Conservation (phyloP, 1,284 basidiomycete genomes). For the Golubevia sp. region DNA sequence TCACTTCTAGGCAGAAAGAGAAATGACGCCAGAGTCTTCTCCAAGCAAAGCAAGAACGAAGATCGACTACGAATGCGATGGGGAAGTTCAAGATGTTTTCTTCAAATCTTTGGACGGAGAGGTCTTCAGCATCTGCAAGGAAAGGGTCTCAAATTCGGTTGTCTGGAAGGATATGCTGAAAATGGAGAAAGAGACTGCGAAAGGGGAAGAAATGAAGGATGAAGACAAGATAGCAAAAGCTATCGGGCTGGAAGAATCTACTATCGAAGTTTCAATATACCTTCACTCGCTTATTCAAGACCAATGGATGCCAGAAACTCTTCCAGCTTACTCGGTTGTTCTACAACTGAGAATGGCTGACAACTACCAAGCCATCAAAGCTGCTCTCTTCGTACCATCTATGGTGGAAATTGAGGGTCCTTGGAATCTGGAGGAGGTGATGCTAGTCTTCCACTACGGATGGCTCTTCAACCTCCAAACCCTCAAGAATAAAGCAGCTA, state of each 20-base stretch:
- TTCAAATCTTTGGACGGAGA: neutral
- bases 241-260: neutral
- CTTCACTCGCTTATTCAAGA: neutral
- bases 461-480: neutral
- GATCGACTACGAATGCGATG: neutral
- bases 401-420: neutral
- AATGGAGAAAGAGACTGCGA: neutral
- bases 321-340: neutral
- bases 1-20: too few species aligned
- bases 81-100: neutral
- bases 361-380: neutral
- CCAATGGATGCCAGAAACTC: neutral
- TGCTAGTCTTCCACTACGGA: neutral
- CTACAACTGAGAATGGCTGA: neutral
- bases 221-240: neutral
- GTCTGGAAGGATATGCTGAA: neutral
- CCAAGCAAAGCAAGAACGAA: too few species aligned
- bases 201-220: neutral
- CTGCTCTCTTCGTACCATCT: neutral
- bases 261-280: neutral
- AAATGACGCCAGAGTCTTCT: too few species aligned
- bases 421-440: neutral
- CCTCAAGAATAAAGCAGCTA: neutral
- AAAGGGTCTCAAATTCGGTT: neutral
- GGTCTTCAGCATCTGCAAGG: neutral